Conservation (phyloP, 2,329 filamentous ascomycete genomes). For the Trichophyton simii region DNA sequence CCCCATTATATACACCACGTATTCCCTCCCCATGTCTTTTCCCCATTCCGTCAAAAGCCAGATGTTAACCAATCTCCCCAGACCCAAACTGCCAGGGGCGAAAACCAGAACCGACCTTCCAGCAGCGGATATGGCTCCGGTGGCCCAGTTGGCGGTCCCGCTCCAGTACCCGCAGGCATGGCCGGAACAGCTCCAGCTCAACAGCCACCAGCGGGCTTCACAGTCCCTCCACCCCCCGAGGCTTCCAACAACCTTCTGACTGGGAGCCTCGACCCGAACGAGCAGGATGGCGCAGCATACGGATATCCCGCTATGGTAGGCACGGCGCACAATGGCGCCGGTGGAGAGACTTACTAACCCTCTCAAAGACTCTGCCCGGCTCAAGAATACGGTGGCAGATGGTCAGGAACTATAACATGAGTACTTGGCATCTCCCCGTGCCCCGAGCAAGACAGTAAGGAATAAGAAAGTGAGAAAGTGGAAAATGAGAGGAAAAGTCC, state of each 20-base stretch:
- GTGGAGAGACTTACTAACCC: conserved; percentile 32
- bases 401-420: conserved; percentile 9
- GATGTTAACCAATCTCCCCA: conserved; percentile 44
- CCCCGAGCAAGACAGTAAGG: conserved; percentile 12
- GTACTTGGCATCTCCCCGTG: conserved; percentile 12
- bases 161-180: conserved; percentile 8
- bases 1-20: conserved; percentile 16
- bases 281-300: conserved; percentile 34
- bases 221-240: conserved; percentile 32
- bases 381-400: conserved; percentile 9
- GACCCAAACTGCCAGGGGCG: conserved; percentile 66
- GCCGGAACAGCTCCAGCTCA: conserved; percentile 18
- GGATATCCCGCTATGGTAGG: conserved; percentile 37
- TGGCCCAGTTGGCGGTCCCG: conserved; percentile 21
- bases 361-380: conserved; percentile 14
- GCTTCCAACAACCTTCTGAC: conserved; percentile 34
- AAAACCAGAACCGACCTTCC: conserved; percentile 47
- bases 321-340: conserved; percentile 36
- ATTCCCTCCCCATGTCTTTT: conserved; percentile 5
- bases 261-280: conserved; percentile 32
- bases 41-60: conserved; percentile 24
- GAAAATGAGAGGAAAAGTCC: neutral
- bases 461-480: neutral
- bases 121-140: conserved; percentile 36
- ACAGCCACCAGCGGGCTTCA: conserved; percentile 22